Evolutionary conservation across 805 yeast species (phyloP).

Genomic region (Teunomyces stri): DNA sequence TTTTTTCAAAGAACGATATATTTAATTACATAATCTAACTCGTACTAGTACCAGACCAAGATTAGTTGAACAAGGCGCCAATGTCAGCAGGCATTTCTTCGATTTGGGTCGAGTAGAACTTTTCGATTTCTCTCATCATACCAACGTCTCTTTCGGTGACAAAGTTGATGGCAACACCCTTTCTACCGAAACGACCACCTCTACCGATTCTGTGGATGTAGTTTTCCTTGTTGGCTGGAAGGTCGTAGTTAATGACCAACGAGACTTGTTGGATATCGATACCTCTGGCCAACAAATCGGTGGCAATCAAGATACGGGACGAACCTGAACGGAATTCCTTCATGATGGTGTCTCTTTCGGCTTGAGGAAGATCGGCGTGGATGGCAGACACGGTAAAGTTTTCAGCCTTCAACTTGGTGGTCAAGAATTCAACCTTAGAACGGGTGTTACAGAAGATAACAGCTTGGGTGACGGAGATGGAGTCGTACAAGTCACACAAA

Average conservation of each 20-base stretch:
- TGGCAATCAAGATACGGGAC: conserved; percentile 90
- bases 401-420: conserved; percentile 86
- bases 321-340: conserved; percentile 91
- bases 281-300: conserved; percentile 98
- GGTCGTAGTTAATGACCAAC: conserved; percentile 89
- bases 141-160: conserved; percentile 77
- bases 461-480: conserved; percentile 93
- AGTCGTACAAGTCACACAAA: conserved; percentile 90
- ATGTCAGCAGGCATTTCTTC: conserved; percentile 75
- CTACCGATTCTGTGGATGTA: conserved; percentile 97
- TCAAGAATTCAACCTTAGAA: conserved; percentile 84
- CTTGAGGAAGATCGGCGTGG: conserved; percentile 97
- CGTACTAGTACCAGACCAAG: background rate
- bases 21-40: background rate
- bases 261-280: conserved; percentile 98
- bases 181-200: conserved; percentile 97
- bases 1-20: background rate
- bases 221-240: conserved; percentile 91
- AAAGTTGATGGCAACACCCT: conserved; percentile 96
- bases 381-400: conserved; percentile 92
- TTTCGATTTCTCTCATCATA: conserved; percentile 71
- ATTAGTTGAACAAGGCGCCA: conserved; percentile 46
- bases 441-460: conserved; percentile 96
- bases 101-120: conserved; percentile 70
- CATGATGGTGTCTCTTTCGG: conserved; percentile 93